These are phyloP conservation scores for Protostelium mycophagum DNA, from an alignment of 78 protist species.

Conservation along the genomic window DNA sequence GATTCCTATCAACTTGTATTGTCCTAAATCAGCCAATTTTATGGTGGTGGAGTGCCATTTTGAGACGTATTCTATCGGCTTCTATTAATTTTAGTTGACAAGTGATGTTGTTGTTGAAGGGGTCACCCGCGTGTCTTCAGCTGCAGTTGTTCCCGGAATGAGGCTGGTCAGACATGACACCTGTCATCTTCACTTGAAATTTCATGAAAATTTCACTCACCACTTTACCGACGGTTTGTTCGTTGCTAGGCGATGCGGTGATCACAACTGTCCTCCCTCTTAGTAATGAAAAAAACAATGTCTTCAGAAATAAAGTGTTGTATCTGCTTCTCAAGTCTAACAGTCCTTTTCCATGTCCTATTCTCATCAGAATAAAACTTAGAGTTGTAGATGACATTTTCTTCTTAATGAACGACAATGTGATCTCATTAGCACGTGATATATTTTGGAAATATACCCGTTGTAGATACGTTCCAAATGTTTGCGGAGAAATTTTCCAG, in stretches of 20 bases:
- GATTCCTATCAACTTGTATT: constrained; percentile 39
- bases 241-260: constrained; percentile 31
- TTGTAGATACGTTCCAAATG: not conserved
- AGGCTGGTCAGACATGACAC: not conserved
- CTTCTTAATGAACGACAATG: too few species aligned
- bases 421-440: too few species aligned
- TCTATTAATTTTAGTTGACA: not conserved
- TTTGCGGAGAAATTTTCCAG: not conserved
- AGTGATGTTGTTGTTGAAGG: too few species aligned
- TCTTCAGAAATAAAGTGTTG: not conserved
- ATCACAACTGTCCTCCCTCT: constrained; percentile 58
- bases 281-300: constrained; percentile 32
- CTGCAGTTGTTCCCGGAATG: not conserved
- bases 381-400: not conserved
- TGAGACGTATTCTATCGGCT: not conserved
- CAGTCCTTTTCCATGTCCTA: not conserved
- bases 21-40: constrained; percentile 18
- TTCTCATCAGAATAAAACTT: too few species aligned
- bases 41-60: not conserved
- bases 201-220: not conserved
- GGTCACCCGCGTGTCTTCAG: too few species aligned
- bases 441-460: too few species aligned
- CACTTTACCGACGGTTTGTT: constrained; percentile 3
- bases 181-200: not conserved
- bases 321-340: not conserved